phyloP scores from a whole-genome alignment of 2,329 filamentous ascomycete genomes.

The Pleomassaria siparia region DNA sequence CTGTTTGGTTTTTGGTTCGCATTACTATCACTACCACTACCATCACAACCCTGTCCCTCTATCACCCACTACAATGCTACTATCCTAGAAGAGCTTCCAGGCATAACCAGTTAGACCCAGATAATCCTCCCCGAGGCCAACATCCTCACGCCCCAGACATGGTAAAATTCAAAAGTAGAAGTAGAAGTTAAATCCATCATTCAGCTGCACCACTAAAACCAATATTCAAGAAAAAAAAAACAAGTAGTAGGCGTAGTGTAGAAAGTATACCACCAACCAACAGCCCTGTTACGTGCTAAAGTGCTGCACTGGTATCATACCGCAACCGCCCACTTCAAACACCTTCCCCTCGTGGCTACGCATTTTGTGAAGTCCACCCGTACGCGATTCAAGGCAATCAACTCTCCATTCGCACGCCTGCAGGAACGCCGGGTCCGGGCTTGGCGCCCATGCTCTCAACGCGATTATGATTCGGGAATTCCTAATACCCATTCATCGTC shows the following conservation, averaged over 20 bases:
- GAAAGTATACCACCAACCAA: slow-evolving; percentile 15
- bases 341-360: background rate
- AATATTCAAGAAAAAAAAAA: slow-evolving; percentile 32
- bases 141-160: slow-evolving; percentile 19
- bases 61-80: background rate
- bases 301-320: slow-evolving; percentile 24
- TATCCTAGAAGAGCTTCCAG: slow-evolving; percentile 6
- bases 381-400: background rate
- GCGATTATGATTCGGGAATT: slow-evolving; percentile 33
- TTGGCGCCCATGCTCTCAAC: slow-evolving; percentile 34
- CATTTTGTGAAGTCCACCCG: background rate
- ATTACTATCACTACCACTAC: slow-evolving; percentile 1
- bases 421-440: slow-evolving; percentile 17
- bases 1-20: slow-evolving; percentile 5
- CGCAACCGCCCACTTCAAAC: slow-evolving; percentile 4
- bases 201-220: slow-evolving; percentile 34
- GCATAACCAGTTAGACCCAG: slow-evolving; percentile 22
- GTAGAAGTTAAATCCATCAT: slow-evolving; percentile 20
- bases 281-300: slow-evolving; percentile 8
- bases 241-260: slow-evolving; percentile 19
- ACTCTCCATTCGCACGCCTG: slow-evolving; percentile 7
- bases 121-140: background rate
- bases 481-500: slow-evolving; percentile 98
- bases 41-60: background rate
- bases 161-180: slow-evolving; percentile 21